phyloP scores from a whole-genome alignment of 2,329 filamentous ascomycete genomes.

The Colletotrichum somersetense region DNA sequence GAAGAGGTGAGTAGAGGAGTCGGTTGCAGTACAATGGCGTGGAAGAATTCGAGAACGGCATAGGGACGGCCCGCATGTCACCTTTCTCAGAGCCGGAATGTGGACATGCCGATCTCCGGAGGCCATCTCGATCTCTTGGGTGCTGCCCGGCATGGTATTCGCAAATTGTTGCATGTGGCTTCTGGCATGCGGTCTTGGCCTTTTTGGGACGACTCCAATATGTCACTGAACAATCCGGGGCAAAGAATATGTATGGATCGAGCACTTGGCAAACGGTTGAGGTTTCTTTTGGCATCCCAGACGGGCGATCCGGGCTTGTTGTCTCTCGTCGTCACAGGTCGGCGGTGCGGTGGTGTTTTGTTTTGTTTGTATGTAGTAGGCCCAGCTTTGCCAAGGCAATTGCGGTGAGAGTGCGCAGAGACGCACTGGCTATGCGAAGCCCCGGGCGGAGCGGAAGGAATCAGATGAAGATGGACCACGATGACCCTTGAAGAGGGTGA shows the following conservation, averaged over 20 bases:
- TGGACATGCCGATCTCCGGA: background rate
- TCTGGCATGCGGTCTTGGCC: background rate
- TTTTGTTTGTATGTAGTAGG: background rate
- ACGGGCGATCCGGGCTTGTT: background rate
- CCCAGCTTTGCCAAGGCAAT: slow-evolving; percentile 16
- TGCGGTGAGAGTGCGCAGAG: slow-evolving; percentile 3
- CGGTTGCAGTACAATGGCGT: background rate
- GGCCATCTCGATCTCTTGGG: background rate
- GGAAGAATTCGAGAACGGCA: background rate
- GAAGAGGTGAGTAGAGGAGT: background rate
- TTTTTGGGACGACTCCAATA: background rate
- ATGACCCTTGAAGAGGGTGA: slow-evolving; percentile 5
- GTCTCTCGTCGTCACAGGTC: background rate
- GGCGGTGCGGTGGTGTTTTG: background rate
- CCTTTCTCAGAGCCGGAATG: background rate
- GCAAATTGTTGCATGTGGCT: background rate
- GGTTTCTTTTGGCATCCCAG: background rate
- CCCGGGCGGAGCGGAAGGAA: background rate
- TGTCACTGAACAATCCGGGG: background rate
- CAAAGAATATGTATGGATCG: background rate
- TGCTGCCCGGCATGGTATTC: background rate
- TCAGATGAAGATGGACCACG: slow-evolving; percentile 20
- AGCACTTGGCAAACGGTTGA: background rate
- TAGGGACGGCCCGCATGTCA: background rate
- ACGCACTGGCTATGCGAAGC: slow-evolving; percentile 1